Evolutionary conservation across 805 yeast species (phyloP), one percentile per base, ranked within the genome.

Genomic region (Blastobotrys robertii): DNA sequence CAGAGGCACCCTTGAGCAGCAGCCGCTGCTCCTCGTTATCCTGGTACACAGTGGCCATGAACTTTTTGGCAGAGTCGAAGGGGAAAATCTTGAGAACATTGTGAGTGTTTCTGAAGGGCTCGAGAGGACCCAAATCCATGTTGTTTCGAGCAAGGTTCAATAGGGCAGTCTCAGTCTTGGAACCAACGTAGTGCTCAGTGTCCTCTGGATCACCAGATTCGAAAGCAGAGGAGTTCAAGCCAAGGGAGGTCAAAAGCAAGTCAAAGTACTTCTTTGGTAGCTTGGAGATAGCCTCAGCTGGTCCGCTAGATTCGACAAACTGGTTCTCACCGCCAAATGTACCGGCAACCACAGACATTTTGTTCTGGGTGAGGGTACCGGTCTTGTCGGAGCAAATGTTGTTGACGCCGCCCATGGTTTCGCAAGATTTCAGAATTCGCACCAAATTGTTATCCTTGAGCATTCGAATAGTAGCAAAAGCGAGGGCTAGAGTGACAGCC

Each of bases 361-460:
- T 73, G 62, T 92, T 92, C 60, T 87, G 95, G 1, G 99, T 92
- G 44, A 92, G 71, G 9, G 99, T 92, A 46, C 98, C 98, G 1
- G 98, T 92, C 62, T 92, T 90, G 66, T 92, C 98, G 0, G 97
- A 87, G 63, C 98, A 92, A 41, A 92, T 73, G 3, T 96, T 92
- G 10, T 97, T 92, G 1, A 97, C 98, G 38, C 95, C 86, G 35
- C 99, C 98, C 97, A 92, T 90, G 12, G 96, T 92, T 64, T 92
- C 99, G 72, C 98, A 92, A 37, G 94, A 81, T 56, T 80, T 81
- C 51, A 92, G 69, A 8, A 86, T 94, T 54, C 98, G 78, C n/a
- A 92, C 99, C 55, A 92, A 69, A 60, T 90, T 90, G 50, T 94
- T 94, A 61, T 92, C 96, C 60, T 84, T 83, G 14, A 95, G 87